Evolutionary conservation across 805 yeast genomes (phyloP).

Genomic region (Lachancea waltii): DNA sequence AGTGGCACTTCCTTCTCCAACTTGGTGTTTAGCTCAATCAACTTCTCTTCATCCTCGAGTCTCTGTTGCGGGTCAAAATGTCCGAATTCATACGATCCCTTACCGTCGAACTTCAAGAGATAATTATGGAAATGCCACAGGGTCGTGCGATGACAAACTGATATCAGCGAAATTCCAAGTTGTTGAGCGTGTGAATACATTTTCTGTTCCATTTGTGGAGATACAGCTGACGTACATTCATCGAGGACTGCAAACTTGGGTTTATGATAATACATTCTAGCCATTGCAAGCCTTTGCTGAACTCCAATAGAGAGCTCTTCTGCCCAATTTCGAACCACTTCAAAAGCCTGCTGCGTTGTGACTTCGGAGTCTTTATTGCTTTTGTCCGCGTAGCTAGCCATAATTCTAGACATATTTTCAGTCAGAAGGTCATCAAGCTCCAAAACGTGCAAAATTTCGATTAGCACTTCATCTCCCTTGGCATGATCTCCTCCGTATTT

Average conservation of each 20-base stretch:
- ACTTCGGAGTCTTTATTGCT: constrained; percentile 25
- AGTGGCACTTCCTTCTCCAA: constrained; percentile 62
- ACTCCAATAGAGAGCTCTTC: constrained; percentile 87
- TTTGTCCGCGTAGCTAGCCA: constrained; percentile 15
- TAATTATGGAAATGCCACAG: constrained; percentile 87
- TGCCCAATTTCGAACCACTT: constrained; percentile 71
- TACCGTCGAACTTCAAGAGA: constrained; percentile 80
- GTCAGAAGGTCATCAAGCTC: constrained; percentile 53
- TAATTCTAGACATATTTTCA: constrained; percentile 36
- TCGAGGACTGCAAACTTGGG: constrained; percentile 93
- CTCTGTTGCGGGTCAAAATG: constrained; percentile 68
- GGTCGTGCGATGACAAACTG: constrained; percentile 90
- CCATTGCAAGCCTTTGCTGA: constrained; percentile 90
- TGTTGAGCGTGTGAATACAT: constrained; percentile 80
- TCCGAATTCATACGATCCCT: constrained; percentile 58
- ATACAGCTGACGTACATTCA: constrained; percentile 92
- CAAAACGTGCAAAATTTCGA: constrained; percentile 48
- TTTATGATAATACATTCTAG: constrained; percentile 80
- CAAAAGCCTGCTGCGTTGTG: constrained; percentile 48
- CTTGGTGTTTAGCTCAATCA: constrained; percentile 59
- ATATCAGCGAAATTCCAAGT: constrained; percentile 71
- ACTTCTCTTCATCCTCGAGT: constrained; percentile 69
- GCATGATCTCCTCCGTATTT: constrained; percentile 26
- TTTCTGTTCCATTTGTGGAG: constrained; percentile 82
- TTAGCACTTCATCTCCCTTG: constrained; percentile 41